These are phyloP conservation scores for Teratosphaeria destructans DNA, from an alignment of 2,329 filamentous ascomycete genomes.

Conservation along the genomic window DNA sequence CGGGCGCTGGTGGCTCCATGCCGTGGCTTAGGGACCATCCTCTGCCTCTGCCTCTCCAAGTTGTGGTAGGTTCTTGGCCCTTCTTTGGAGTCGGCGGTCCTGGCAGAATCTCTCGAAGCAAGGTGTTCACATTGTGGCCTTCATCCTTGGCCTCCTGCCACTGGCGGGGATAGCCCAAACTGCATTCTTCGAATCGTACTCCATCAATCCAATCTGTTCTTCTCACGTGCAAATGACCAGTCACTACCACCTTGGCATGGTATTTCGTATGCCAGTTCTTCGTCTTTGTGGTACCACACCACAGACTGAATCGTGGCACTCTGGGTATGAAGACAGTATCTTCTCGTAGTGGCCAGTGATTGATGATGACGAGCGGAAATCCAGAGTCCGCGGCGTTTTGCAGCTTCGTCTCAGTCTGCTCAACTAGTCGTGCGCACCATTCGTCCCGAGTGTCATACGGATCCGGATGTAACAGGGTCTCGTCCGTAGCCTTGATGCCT, in stretches of 20 bases:
- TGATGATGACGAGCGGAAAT: constrained; percentile 32
- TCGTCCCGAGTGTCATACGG: constrained; percentile 34
- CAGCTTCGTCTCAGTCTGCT: constrained; percentile 32
- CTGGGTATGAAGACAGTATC: constrained; percentile 34
- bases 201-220: constrained; percentile 38
- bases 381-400: constrained; percentile 20
- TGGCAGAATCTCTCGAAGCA: constrained; percentile 37
- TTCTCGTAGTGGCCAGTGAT: constrained; percentile 38
- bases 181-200: constrained; percentile 38
- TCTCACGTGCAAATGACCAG: constrained; percentile 36
- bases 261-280: constrained; percentile 37
- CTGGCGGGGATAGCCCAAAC: constrained; percentile 37
- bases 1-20: constrained; percentile 1
- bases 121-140: constrained; percentile 35
- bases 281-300: constrained; percentile 39
- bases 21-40: constrained; percentile 10
- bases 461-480: constrained; percentile 35
- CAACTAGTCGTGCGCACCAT: constrained; percentile 35
- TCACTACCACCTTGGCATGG: constrained; percentile 38
- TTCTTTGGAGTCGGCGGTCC: constrained; percentile 20
- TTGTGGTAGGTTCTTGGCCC: constrained; percentile 8
- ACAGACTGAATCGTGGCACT: constrained; percentile 35
- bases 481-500: constrained; percentile 37
- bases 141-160: constrained; percentile 34
- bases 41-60: constrained; percentile 6